Conservation (phyloP, 495 filamentous ascomycete species). For the Daldinia childiae region DNA sequence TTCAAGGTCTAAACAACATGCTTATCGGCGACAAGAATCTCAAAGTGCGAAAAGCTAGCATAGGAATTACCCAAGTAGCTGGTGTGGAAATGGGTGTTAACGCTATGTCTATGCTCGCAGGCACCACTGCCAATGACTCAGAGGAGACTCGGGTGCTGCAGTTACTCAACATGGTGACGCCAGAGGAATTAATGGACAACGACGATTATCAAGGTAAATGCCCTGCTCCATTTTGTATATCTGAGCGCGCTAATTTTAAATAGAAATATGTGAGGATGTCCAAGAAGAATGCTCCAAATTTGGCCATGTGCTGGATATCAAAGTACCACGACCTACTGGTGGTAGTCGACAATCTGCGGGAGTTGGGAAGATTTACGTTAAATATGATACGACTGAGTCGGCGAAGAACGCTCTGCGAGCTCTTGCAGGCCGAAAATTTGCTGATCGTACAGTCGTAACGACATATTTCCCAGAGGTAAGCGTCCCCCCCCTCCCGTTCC, state of each 20-base stretch:
- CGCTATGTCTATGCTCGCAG: conserved; percentile 98
- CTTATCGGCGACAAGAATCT: conserved; percentile 86
- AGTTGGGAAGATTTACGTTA: conserved; percentile 98
- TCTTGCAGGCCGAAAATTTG: conserved; percentile 93
- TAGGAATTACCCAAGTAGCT: conserved; percentile 88
- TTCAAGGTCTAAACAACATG: conserved; percentile 93
- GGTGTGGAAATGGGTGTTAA: conserved; percentile 95
- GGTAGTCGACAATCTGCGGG: conserved; percentile 83
- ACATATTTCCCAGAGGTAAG: conserved; percentile 93
- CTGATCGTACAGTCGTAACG: conserved; percentile 92
- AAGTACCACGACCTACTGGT: conserved; percentile 86
- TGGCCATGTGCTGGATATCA: conserved; percentile 82
- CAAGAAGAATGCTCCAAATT: conserved; percentile 92
- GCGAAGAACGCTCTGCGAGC: conserved; percentile 86
- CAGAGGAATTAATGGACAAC: conserved; percentile 91
- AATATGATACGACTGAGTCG: conserved; percentile 80
- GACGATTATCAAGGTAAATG: conserved; percentile 90
- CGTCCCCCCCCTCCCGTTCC: conserved; percentile 6
- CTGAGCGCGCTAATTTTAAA: conserved; percentile 34
- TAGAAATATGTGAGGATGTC: conserved; percentile 95
- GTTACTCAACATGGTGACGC: conserved; percentile 96
- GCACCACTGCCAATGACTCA: conserved; percentile 76
- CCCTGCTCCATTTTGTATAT: background rate
- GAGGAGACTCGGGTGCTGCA: conserved; percentile 85
- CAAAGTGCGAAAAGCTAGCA: conserved; percentile 86